Evolutionary conservation across 371 early-diverging fungal genomes (phyloP), one percentile per base, ranked within the genome.

Genomic region (Saksenaea oblongispora): DNA sequence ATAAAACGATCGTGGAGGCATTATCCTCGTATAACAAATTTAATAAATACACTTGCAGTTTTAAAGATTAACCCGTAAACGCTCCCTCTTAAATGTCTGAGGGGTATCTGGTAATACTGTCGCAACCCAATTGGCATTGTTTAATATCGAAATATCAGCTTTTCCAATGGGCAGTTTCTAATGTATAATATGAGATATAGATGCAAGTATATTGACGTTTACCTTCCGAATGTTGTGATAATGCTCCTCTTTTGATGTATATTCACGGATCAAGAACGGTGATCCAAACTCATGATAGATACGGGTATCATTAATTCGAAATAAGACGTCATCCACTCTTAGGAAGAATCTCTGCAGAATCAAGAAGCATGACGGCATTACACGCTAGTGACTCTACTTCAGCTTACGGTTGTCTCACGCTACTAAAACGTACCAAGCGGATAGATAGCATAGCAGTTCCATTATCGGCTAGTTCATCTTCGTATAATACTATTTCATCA

Each of bases 401-500:
- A 61, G 18, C n/a, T 34, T 15, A n/a, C 3, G 28, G 10, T 42
- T 24, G 34, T 34, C 56, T 27, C 8, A 17, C 17, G 1, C 0
- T 35, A 4, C 15, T 37, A 8, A 9, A 9, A 66, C 78, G 74
- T 83, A 95, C 95, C 69, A 98, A 78, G 67, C 93, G 91, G 24
- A 90, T 86, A 2, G 85, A 86, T 28, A 94, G 74, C 59, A 91
- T 77, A 9, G 95, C 90, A 1, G 90, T 86, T 14, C 98, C 98
- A 71, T 96, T 96, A 68, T 98, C 98, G 10, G 92, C 96, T 42
- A 98, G 79, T 73, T 98, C 98, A 72, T 98, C 98, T 69, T 98
- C 98, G 70, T 87, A 98, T 54, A 98, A 79, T 1, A 95, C 86
- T 47, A 90, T 85, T 58, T 96, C 93, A 68, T 95, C 94, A 66